A percentile compares a stretch with the other conserved stretches of the same genome.
phyloP scores from a whole-genome alignment of 2,329 filamentous ascomycete species.

The Clonostachys rosea region DNA sequence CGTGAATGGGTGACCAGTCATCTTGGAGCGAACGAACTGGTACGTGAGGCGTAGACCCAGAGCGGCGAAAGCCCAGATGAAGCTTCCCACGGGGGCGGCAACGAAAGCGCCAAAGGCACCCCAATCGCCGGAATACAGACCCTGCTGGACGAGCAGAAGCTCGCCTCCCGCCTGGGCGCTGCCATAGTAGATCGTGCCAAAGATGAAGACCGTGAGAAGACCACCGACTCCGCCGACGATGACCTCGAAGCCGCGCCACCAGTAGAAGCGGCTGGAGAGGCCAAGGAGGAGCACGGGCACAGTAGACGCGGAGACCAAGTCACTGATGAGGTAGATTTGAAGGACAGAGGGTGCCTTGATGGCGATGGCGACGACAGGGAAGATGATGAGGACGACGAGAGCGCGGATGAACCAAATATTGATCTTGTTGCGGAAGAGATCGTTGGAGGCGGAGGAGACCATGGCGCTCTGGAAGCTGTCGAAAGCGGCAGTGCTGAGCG shows the following conservation, averaged over 20 bases:
- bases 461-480: constrained; percentile 79
- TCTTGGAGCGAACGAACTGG: constrained; percentile 53
- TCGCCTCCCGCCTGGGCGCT: constrained; percentile 57
- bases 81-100: constrained; percentile 69
- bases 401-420: constrained; percentile 70
- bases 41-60: constrained; percentile 54
- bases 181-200: constrained; percentile 74
- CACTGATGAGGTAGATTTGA: constrained; percentile 79
- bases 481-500: constrained; percentile 72
- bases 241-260: constrained; percentile 77
- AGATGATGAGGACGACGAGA: constrained; percentile 66
- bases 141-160: constrained; percentile 67
- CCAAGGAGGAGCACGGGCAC: constrained; percentile 75
- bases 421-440: constrained; percentile 77
- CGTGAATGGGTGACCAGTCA: constrained; percentile 58
- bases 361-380: constrained; percentile 70
- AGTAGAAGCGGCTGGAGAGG: constrained; percentile 64
- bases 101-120: constrained; percentile 80
- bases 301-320: constrained; percentile 71
- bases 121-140: constrained; percentile 76
- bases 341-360: constrained; percentile 70
- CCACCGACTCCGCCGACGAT: constrained; percentile 74
- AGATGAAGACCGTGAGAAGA: constrained; percentile 75
- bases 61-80: constrained; percentile 66
- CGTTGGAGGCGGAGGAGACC: constrained; percentile 81